Evolutionary conservation across 2,329 filamentous ascomycete genomes (phyloP), one percentile per base, ranked within the genome.

Genomic region (Neofusicoccum cordaticola): DNA sequence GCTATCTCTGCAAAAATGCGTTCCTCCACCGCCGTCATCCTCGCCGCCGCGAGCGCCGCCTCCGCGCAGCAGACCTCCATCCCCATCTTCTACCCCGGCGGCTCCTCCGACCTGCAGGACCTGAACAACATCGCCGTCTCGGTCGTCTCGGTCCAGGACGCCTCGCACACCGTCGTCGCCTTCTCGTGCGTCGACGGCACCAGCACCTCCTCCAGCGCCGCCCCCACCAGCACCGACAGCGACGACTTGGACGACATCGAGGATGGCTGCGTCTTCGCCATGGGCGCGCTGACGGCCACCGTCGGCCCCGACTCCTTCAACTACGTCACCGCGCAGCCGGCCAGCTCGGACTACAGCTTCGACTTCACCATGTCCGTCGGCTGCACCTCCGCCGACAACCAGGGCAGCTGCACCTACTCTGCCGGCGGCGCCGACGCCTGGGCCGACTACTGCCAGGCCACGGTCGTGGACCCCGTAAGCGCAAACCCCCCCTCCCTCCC

Each of bases 41-140:
- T 53, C 19, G 61, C 61, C 48, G 47, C 61, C n/a, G 61, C 60
- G 44, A 47, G 45, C 19, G 39, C 47, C 22, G 61, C 27, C 12
- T 11, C 34, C 48, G 61, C 61, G 6, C 58, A 62, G 19, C 47
- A 27, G 2, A 57, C 39, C 5, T 17, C 39, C n/a, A 45, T 63
- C 22, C 47, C 61, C 15, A 53, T 63, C 39, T 53, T 53, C 47
- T 63, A 53, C 27, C 61, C 61, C n/a, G 39, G 12, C 15, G 15
- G 27, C 15, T 31, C 27, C 27, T 31, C 27, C 6, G 27, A 31
- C 27, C 27, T 31, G 27, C 27, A 31, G 27, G 27, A 31, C 27
- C 27, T 31, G 27, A 31, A 42, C 15, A 15, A 47, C 48, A 45
- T 63, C 11, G 61, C 39, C 4, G 47, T 45, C n/a, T 63, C 61